These are phyloP conservation scores for Penicillium psychrofluorescens DNA, from an alignment of 495 filamentous ascomycete genomes.

Conservation along the genomic window DNA sequence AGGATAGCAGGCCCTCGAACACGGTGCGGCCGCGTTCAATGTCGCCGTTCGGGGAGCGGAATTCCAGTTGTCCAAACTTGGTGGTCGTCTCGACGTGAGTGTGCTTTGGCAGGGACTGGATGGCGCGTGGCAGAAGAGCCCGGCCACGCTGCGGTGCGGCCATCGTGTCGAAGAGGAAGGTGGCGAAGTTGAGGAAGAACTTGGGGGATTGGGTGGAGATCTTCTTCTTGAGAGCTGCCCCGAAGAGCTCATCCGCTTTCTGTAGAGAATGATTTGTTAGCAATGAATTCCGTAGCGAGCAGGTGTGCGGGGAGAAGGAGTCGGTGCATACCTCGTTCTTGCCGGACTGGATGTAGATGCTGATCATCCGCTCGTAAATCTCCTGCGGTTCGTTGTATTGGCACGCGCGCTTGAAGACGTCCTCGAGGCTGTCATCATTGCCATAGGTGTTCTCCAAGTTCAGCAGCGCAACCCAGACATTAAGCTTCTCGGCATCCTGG, in stretches of 20 bases:
- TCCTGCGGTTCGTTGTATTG: conserved; percentile 88
- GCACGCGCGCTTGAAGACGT: conserved; percentile 86
- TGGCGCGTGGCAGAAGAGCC: conserved; percentile 74
- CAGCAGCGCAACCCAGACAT: conserved; percentile 88
- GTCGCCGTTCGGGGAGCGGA: conserved; percentile 74
- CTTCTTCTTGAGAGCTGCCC: conserved; percentile 78
- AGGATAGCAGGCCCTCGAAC: conserved; percentile 78
- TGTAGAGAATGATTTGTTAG: conserved; percentile 35
- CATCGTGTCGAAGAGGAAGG: conserved; percentile 71
- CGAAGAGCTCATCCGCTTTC: conserved; percentile 88
- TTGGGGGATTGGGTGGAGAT: conserved; percentile 59
- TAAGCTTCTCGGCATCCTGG: conserved; percentile 83
- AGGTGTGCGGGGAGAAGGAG: not conserved
- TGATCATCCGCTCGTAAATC: conserved; percentile 81
- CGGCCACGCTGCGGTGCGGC: conserved; percentile 67
- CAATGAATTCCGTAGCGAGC: not conserved
- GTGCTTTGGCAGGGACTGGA: conserved; percentile 68
- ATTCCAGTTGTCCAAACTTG: conserved; percentile 88
- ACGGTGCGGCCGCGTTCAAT: conserved; percentile 89
- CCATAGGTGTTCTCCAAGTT: conserved; percentile 93
- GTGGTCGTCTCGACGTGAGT: conserved; percentile 70
- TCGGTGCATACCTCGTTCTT: conserved; percentile 53
- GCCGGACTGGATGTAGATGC: conserved; percentile 87
- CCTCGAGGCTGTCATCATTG: conserved; percentile 73
- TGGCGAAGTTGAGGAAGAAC: conserved; percentile 91